Evolutionary conservation across 192 early-diverging fungal genomes (phyloP).

Genomic region (Phycomyces blakesleeanus): DNA sequence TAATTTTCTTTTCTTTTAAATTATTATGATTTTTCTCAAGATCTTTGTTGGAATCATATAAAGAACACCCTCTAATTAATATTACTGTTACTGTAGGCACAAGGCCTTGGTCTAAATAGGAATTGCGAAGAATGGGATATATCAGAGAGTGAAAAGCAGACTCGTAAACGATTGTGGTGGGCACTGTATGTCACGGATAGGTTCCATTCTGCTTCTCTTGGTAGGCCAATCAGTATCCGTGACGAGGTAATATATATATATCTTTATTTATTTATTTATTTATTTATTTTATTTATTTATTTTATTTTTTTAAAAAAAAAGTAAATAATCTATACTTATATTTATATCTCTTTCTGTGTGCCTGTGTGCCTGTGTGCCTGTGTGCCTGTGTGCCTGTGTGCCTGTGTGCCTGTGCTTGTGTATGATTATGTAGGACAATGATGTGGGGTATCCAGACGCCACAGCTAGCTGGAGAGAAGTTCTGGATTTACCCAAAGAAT

Average conservation of each 20-base stretch:
- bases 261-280: too few species aligned
- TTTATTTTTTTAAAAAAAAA: too few species aligned
- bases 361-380: too few species aligned
- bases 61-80: too few species aligned
- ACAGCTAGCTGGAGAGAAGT: constrained; percentile 29
- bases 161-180: constrained; percentile 77
- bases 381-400: too few species aligned
- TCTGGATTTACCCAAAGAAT: constrained; percentile 17
- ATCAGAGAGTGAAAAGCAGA: constrained; percentile 53
- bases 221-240: constrained; percentile 52
- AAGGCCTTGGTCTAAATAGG: constrained; percentile 73
- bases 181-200: constrained; percentile 65
- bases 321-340: too few species aligned
- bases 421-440: constrained; percentile 22
- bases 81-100: constrained; percentile 37
- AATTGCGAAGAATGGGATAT: constrained; percentile 57
- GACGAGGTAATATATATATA: constrained; percentile 28
- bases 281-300: too few species aligned
- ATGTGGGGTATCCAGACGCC: constrained; percentile 26
- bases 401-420: too few species aligned
- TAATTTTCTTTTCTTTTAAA: too few species aligned
- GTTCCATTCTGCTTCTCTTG: constrained; percentile 61
- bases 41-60: too few species aligned
- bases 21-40: too few species aligned
- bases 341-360: not conserved